These are phyloP conservation scores for Alloascoidea africana DNA, from an alignment of 805 yeast genomes.

Conservation along the genomic window DNA sequence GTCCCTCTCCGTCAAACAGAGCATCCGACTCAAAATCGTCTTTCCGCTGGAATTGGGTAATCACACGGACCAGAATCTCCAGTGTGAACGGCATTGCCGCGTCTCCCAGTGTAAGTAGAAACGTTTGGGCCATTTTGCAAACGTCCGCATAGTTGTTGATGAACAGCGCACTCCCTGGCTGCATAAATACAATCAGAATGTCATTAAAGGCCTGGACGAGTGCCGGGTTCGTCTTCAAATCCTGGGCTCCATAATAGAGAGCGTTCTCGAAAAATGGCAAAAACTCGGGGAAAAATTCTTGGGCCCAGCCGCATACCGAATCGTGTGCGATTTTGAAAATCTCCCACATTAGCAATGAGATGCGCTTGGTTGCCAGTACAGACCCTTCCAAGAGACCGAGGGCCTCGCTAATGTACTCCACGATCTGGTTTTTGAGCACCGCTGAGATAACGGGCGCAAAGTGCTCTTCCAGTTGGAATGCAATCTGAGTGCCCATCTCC, in stretches of 20 bases:
- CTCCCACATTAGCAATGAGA: slow-evolving; percentile 66
- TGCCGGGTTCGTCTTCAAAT: slow-evolving; percentile 29
- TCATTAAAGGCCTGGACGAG: slow-evolving; percentile 28
- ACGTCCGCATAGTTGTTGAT: slow-evolving; percentile 44
- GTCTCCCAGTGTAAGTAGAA: slow-evolving; percentile 42
- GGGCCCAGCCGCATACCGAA: slow-evolving; percentile 23
- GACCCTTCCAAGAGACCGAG: slow-evolving; percentile 57
- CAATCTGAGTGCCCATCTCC: slow-evolving; percentile 66
- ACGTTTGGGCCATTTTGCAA: slow-evolving; percentile 48
- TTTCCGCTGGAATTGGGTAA: background rate
- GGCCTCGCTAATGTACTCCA: slow-evolving; percentile 62
- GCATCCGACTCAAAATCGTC: no score
- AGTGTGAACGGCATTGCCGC: background rate
- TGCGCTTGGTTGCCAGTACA: slow-evolving; percentile 43
- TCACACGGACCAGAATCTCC: background rate
- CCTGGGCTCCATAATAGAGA: slow-evolving; percentile 42
- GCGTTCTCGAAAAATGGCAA: slow-evolving; percentile 62
- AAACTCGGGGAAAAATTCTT: slow-evolving; percentile 57
- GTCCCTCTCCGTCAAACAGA: no score
- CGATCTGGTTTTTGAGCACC: slow-evolving; percentile 49
- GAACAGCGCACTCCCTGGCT: slow-evolving; percentile 32
- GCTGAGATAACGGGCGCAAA: slow-evolving; percentile 55
- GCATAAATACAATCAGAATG: no score
- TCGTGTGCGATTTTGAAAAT: slow-evolving; percentile 36
- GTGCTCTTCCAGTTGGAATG: slow-evolving; percentile 46